Conservation (phyloP, 73 alveolate species). For the Blepharisma japonicum region DNA sequence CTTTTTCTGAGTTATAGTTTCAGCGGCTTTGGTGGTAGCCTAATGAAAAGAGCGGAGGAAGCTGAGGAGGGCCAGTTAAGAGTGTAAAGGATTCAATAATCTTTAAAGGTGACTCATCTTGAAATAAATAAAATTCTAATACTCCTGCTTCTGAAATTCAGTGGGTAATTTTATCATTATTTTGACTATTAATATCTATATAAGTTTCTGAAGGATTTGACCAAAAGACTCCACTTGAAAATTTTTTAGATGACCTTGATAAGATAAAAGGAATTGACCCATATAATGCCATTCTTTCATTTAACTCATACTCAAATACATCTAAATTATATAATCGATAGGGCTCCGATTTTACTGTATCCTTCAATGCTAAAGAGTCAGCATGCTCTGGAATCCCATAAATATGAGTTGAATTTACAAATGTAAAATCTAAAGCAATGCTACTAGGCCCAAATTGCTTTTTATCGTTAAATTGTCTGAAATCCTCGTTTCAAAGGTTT, state of each 20-base stretch:
- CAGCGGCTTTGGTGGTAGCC: constrained; percentile 95
- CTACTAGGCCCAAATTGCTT: constrained; percentile 17
- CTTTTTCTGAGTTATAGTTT: constrained; percentile 82
- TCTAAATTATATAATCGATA: constrained; percentile 85
- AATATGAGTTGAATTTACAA: not conserved
- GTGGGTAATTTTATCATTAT: constrained; percentile 46
- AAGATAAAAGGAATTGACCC: constrained; percentile 79
- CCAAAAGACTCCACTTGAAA: constrained; percentile 68
- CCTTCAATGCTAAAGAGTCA: constrained; percentile 5
- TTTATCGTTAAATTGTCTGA: not conserved
- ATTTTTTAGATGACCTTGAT: constrained; percentile 34
- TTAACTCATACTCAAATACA: constrained; percentile 74
- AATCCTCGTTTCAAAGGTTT: not conserved
- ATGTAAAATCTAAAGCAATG: constrained; percentile 2
- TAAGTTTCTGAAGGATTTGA: constrained; percentile 85
- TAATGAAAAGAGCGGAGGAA: constrained; percentile 80
- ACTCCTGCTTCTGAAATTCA: constrained; percentile 75
- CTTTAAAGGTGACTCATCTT: constrained; percentile 53
- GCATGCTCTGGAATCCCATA: constrained; percentile 25
- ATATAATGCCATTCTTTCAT: constrained; percentile 67
- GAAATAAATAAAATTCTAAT: constrained; percentile 65
- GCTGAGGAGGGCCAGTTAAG: constrained; percentile 66
- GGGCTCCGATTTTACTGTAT: constrained; percentile 18
- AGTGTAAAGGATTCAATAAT: constrained; percentile 51
- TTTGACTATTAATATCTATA: constrained; percentile 57